Evolutionary conservation across 139 green algal species (phyloP).

Genomic region (Eudorina sp.): DNA sequence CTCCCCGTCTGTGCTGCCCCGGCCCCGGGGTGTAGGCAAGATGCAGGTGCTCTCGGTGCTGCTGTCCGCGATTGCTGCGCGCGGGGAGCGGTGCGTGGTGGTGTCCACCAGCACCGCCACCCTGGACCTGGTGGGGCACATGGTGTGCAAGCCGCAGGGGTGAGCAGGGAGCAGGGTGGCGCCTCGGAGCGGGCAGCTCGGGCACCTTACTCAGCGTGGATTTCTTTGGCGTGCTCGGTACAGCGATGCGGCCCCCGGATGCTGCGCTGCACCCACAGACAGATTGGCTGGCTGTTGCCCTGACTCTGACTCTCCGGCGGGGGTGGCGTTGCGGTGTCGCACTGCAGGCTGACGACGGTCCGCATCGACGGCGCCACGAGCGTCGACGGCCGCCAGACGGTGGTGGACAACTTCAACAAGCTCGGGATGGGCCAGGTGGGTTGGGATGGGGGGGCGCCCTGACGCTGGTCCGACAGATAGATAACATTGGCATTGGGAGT

Average conservation of each 20-base stretch:
- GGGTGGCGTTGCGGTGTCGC: too few relatives aligned
- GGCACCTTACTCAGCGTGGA: too few relatives aligned
- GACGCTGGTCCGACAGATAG: neutral
- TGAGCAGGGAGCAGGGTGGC: too few relatives aligned
- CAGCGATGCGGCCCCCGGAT: too few relatives aligned
- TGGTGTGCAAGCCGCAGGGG: conserved; percentile 56
- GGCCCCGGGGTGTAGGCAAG: conserved; percentile 79
- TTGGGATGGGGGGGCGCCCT: neutral
- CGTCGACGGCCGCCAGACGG: conserved; percentile 73
- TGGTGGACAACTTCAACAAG: conserved; percentile 88
- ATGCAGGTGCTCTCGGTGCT: conserved; percentile 71
- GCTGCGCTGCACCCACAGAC: too few relatives aligned
- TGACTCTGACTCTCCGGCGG: too few relatives aligned
- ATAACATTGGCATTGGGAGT: too few relatives aligned
- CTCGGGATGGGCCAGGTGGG: conserved; percentile 68
- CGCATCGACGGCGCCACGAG: conserved; percentile 85
- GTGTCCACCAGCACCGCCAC: conserved; percentile 79
- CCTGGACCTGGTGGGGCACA: conserved; percentile 75
- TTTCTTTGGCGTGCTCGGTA: too few relatives aligned
- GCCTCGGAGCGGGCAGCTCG: too few relatives aligned
- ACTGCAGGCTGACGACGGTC: conserved; percentile 56
- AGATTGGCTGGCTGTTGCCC: too few relatives aligned
- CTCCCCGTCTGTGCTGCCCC: too few relatives aligned
- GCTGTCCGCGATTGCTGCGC: conserved; percentile 58
- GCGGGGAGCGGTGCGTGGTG: conserved; percentile 73